These are phyloP conservation scores for Gastrodia elata DNA, from an alignment of 106 monocot genomes.

Conservation along the genomic window DNA sequence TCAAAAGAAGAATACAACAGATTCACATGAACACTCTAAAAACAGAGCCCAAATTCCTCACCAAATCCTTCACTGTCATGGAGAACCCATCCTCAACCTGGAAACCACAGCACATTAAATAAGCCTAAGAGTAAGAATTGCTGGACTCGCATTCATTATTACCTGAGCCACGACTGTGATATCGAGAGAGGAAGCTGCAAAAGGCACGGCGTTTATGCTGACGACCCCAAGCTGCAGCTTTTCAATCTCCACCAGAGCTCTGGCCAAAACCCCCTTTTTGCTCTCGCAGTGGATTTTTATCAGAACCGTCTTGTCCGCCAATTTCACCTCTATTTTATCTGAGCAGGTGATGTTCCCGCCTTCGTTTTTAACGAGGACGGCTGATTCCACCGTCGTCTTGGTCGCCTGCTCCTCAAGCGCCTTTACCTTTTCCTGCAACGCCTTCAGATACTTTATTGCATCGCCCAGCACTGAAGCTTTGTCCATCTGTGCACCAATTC, in stretches of 20 bases:
- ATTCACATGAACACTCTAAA: constrained; percentile 35
- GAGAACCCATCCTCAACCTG: constrained; percentile 80
- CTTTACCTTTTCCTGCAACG: constrained; percentile 33
- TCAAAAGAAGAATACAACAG: background rate
- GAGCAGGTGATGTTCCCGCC: constrained; percentile 4
- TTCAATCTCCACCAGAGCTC: constrained; percentile 41
- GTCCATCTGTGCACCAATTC: too few species aligned
- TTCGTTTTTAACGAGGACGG: constrained; percentile 20
- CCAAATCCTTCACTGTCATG: constrained; percentile 56
- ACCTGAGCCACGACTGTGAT: constrained; percentile 51
- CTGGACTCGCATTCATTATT: background rate
- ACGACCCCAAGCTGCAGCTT: constrained; percentile 27
- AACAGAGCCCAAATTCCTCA: constrained; percentile 49
- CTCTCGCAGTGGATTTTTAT: constrained; percentile 52
- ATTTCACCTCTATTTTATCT: constrained; percentile 27
- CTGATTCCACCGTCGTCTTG: constrained; percentile 12
- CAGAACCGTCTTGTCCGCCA: constrained; percentile 29
- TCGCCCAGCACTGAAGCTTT: constrained; percentile 36
- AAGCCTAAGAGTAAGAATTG: background rate
- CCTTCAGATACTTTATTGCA: constrained; percentile 29
- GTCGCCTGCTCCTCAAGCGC: constrained; percentile 19
- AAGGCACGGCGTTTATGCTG: constrained; percentile 27
- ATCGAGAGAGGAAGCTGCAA: constrained; percentile 26
- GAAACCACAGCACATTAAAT: background rate
- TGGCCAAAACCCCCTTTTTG: constrained; percentile 22